phyloP scores from a whole-genome alignment of 495 filamentous ascomycete genomes.

The Symbiotaphrina buchneri region DNA sequence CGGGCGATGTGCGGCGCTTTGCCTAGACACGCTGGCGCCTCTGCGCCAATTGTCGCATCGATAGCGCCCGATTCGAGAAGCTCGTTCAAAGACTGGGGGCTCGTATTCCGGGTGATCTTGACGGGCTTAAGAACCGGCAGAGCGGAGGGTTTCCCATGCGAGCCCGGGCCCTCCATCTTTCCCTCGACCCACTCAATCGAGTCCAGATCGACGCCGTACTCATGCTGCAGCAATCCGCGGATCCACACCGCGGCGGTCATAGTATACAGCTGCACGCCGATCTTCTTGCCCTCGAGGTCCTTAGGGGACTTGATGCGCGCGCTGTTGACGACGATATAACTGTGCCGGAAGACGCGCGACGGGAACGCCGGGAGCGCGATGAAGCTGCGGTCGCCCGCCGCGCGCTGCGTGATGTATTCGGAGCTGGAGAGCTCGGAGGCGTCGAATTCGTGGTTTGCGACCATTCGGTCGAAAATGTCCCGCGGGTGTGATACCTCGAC shows the following conservation, averaged over 20 bases:
- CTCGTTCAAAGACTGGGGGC: slow-evolving; percentile 13
- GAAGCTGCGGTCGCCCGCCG: slow-evolving; percentile 11
- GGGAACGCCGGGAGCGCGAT: slow-evolving; percentile 19
- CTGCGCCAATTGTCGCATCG: slow-evolving; percentile 17
- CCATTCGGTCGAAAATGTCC: slow-evolving; percentile 12
- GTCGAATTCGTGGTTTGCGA: too few relatives aligned
- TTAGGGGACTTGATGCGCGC: slow-evolving; percentile 11
- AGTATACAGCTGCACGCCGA: slow-evolving; percentile 18
- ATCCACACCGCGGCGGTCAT: slow-evolving; percentile 21
- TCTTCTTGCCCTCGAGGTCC: slow-evolving; percentile 17
- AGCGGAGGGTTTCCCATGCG: slow-evolving; percentile 12
- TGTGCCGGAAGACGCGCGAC: slow-evolving; percentile 16
- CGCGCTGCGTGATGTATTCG: slow-evolving; percentile 16
- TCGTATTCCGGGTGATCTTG: slow-evolving; percentile 10
- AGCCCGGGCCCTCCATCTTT: slow-evolving; percentile 11
- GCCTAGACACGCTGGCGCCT: slow-evolving; percentile 12
- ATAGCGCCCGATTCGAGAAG: slow-evolving; percentile 17
- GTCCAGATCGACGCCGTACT: slow-evolving; percentile 15
- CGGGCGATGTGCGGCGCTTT: slow-evolving; percentile 12
- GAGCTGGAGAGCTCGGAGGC: slow-evolving; percentile 15
- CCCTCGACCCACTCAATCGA: slow-evolving; percentile 17
- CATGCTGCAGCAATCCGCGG: slow-evolving; percentile 12
- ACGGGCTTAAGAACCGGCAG: slow-evolving; percentile 12
- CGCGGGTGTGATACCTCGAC: too few relatives aligned
- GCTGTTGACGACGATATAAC: slow-evolving; percentile 16